Base-by-base conservation (phyloP, 768 basidiomycete species). In the Macrocybe gigantea region DNA sequence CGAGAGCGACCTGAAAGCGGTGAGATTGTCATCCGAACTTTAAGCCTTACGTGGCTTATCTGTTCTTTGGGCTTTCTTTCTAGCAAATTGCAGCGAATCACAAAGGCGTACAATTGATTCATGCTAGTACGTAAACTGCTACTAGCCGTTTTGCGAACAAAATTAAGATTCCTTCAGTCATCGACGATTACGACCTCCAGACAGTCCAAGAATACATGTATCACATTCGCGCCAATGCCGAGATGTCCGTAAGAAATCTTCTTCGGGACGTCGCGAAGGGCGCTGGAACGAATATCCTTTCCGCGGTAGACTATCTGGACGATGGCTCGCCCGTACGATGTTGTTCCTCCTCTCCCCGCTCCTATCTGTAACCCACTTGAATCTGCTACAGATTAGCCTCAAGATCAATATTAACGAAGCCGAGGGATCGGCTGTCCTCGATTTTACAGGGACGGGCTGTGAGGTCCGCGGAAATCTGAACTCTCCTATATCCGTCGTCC, bases 71-170 rank as follows among this genome's bases (percentile, higher is more conserved):
- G 22, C 22, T 22, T 22, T 22, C 22, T 22, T 22, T 38, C 44
- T 42, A 92, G 89, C 92, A 94, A 90, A 85, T 94, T 52, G 90
- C 92, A 1, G 91, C 93, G 6, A 96, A 96, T 61, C 80, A 93
- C 64, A 93, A 94, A 67, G 94, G 92, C 9, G 82, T 90, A 33
- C 85, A 89, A 54, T 74, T 93, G 3, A 83, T 95, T 51, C 85
- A 86, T 57, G 80, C 82, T 39, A 79, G 88, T 90, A 61, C 52
- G 79, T 60, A 7, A 29, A 38, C 38, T 43, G 37, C 12, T 30
- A 35, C 38, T 31, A 30, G 35, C 5, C 2, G 12, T 32, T 38
- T 3, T 10, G 14, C 37, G 7, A 13, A 10, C n/a, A 43, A 29
- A 32, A n/a, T 38, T 52, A 14, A 43, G 11, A 44, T 44, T 60